Base-by-base conservation (phyloP, 768 basidiomycete genomes). In the Boletus rubescentipes region DNA sequence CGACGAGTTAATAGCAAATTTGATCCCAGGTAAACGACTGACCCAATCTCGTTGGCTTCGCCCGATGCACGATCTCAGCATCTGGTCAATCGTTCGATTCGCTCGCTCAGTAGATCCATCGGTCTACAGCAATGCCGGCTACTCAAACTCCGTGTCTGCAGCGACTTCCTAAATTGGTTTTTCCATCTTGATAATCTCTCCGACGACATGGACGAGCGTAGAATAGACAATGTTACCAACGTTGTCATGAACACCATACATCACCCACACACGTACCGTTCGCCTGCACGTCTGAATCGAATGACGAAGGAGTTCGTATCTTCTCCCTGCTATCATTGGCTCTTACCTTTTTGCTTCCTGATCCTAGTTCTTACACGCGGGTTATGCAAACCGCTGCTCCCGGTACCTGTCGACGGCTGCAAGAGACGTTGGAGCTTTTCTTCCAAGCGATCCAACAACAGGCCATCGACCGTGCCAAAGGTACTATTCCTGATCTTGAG, bases 101-200 rank as follows among this genome's bases (percentile, higher is more conserved):
- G n/a, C n/a, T n/a, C n/a, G n/a, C n/a, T n/a, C n/a, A n/a, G n/a
- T n/a, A n/a, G n/a, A n/a, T n/a, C n/a, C n/a, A n/a, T n/a, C n/a
- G 72, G 66, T 62, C 26, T 73, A 80, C 54, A 71, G 86, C 18
- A 72, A 79, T 44, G 79, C 80, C 26, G 79, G 78, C 15, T 81
- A 76, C 76, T 77, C 9, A 82, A 86, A 63, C 76, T 91, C 44
- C 80, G 87, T 38, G 82, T 85, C 45, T 85, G 83, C 76, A 84
- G 84, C 67, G 89, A 91, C 71, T 91, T 86, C 70, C 75, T 89
- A 64, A 86, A 81, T 59, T 90, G 83, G 66, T 79, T 91, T 49
- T 91, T 91, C 73, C 85, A 88, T 64, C 77, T 89, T 54, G 87
- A 91, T 73, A 83, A 91, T 65, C 76, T 91, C 54, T 89, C 87